Evolutionary conservation across 2,329 filamentous ascomycete species (phyloP).

Genomic region (Didymella exigua): DNA sequence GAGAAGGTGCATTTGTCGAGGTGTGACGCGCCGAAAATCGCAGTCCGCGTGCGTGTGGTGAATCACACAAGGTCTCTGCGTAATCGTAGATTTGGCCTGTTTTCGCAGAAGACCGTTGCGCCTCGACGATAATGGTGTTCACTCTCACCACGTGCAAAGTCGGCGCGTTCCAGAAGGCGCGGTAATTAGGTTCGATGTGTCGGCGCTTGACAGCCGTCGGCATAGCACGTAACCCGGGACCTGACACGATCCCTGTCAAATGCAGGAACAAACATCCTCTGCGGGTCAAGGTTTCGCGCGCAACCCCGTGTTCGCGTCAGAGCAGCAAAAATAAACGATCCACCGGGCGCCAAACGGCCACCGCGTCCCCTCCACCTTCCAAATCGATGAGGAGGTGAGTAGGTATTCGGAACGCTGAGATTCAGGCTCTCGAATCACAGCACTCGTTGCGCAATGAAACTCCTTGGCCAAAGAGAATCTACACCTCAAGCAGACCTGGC

Average conservation of each 20-base stretch:
- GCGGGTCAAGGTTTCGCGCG: conserved; percentile 7
- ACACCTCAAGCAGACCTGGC: neutral
- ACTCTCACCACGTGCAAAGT: conserved; percentile 8
- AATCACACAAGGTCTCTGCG: conserved; percentile 13
- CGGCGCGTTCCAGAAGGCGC: conserved; percentile 9
- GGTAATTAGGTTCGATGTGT: neutral
- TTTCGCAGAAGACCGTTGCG: neutral
- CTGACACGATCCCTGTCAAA: conserved; percentile 3
- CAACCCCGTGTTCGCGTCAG: conserved; percentile 4
- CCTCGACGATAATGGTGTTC: conserved; percentile 11
- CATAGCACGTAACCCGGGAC: too few species aligned
- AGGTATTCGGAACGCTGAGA: neutral
- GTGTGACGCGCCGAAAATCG: conserved; percentile 4
- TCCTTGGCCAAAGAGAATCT: neutral
- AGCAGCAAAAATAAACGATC: conserved; percentile 7
- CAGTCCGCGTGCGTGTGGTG: conserved; percentile 13
- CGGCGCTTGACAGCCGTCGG: neutral
- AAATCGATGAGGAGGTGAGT: neutral
- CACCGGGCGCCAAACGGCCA: neutral
- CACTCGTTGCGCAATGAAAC: neutral
- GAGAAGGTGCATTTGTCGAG: conserved; percentile 13
- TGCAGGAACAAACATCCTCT: conserved; percentile 10
- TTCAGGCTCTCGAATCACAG: neutral
- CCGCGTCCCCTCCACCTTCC: neutral
- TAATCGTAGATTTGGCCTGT: conserved; percentile 7